Conservation (phyloP, 768 basidiomycete species). For the Boletus reticulatus region DNA sequence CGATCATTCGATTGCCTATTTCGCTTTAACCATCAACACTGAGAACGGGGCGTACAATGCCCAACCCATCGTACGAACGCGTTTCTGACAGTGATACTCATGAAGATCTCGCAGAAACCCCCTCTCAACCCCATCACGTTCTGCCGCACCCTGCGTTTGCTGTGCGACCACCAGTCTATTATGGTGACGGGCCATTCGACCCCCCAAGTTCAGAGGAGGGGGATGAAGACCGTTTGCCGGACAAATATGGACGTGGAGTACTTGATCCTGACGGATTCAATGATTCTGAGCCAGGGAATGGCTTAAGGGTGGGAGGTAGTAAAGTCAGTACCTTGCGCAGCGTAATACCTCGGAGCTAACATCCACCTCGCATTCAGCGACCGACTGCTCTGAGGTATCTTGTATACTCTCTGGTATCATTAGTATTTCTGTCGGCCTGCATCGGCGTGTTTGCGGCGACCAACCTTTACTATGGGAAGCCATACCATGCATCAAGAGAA, state of each 20-base stretch:
- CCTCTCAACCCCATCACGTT: constrained; percentile 2
- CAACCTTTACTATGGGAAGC: constrained; percentile 56
- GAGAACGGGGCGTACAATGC: constrained; percentile 21
- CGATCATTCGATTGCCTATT: constrained; percentile 10
- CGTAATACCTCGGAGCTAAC: constrained; percentile 1
- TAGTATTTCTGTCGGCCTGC: constrained; percentile 59
- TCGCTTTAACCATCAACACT: constrained; percentile 1
- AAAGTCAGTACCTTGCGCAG: constrained; percentile 32
- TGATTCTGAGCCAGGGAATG: constrained; percentile 29
- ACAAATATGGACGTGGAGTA: constrained; percentile 38
- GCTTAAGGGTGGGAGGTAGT: constrained; percentile 35
- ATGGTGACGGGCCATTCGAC: constrained; percentile 75
- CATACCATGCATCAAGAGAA: constrained; percentile 51
- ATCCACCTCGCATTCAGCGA: constrained; percentile 33
- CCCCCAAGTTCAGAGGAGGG: constrained; percentile 81
- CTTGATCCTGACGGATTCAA: constrained; percentile 5
- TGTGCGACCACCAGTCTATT: constrained; percentile 47
- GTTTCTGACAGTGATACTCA: constrained; percentile 27
- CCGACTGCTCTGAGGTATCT: constrained; percentile 58
- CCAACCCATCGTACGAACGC: constrained; percentile 28
- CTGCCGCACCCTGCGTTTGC: constrained; percentile 5
- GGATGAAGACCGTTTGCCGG: constrained; percentile 44
- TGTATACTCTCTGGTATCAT: constrained; percentile 53
- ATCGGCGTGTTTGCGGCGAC: constrained; percentile 80
- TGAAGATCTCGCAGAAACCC: constrained; percentile 13